Evolutionary conservation across 2,329 filamentous ascomycete species (phyloP), one percentile per base, ranked within the genome.

Genomic region (Aspergillus sp.): DNA sequence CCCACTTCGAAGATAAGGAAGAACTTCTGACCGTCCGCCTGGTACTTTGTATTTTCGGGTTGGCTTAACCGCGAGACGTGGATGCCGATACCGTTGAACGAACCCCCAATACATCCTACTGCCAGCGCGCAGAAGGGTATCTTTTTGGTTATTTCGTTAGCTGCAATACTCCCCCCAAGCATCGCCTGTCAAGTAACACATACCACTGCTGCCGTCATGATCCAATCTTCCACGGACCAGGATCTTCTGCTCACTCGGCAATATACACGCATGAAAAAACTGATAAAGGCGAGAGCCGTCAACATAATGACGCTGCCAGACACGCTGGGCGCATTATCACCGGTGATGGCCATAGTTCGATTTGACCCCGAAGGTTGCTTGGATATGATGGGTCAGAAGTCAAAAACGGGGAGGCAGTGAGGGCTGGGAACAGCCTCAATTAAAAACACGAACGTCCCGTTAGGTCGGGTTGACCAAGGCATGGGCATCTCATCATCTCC

Each of bases 1-100:
- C 66, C 66, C 19, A 67, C 62, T 59, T 68, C 65, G 44, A 68
- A 68, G n/a, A 67, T 62, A 5, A 68, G 57, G 50, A 66, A 68
- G 55, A 64, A 66, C 60, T 67, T 67, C 17, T 66, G 59, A 8
- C 62, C 65, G 24, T 55, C 52, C 0, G 56, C 55, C 41, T 40
- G 37, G 31, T 67, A 67, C n/a, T 62, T 58, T 27, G 37, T 47
- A 41, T 67, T 66, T 6, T 27, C 62, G 9, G 64, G 57, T 47
- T 62, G n/a, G 9, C 52, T 31, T n/a, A 67, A 31, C 9, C 57
- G 54, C 39, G 50, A 52, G 5, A 31, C 44, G 27, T 59, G 62
- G 21, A 62, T 54, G 5, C 65, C 65, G 39, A 67, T 66, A n/a
- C 65, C 65, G 55, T 66, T 67, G 47, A 67, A 66, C 3, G 65